These are phyloP conservation scores for Phialemonium atrogriseum DNA, from an alignment of 2,329 filamentous ascomycete species.

Conservation along the genomic window DNA sequence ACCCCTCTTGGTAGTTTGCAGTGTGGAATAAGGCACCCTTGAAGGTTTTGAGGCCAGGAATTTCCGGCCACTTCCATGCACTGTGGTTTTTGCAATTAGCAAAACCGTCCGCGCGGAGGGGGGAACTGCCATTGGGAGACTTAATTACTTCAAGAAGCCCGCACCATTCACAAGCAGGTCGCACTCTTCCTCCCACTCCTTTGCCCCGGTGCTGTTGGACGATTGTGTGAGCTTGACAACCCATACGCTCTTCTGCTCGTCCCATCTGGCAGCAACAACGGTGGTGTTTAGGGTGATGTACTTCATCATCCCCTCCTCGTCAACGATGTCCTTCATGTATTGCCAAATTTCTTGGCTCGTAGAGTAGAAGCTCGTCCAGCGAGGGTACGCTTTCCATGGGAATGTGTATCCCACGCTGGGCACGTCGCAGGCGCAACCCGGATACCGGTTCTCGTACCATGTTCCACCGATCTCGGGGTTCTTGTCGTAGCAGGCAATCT, in stretches of 20 bases:
- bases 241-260: too few species aligned
- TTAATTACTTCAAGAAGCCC: constrained; percentile 3
- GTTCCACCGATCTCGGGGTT: constrained; percentile 18
- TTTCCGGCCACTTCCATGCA: constrained; percentile 6
- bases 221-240: too few species aligned
- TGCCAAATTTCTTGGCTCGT: constrained; percentile 42
- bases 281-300: constrained; percentile 14
- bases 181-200: constrained; percentile 1
- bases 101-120: neutral
- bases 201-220: constrained; percentile 5
- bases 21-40: constrained; percentile 9
- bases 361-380: constrained; percentile 47
- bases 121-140: too few species aligned
- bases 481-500: constrained; percentile 10
- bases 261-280: constrained; percentile 14
- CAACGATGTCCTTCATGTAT: constrained; percentile 40
- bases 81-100: too few species aligned
- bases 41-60: constrained; percentile 8
- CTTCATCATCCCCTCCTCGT: constrained; percentile 20
- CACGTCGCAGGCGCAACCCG: constrained; percentile 7
- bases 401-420: constrained; percentile 38
- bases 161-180: constrained; percentile 5
- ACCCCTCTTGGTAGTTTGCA: constrained; percentile 2
- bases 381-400: constrained; percentile 41
- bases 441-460: constrained; percentile 7